Percentiles rank a stretch among this genome's conserved stretches.
These are phyloP conservation scores for Ophiocytium majus DNA, from an alignment of 352 stramenopile species.

Conservation along the genomic window DNA sequence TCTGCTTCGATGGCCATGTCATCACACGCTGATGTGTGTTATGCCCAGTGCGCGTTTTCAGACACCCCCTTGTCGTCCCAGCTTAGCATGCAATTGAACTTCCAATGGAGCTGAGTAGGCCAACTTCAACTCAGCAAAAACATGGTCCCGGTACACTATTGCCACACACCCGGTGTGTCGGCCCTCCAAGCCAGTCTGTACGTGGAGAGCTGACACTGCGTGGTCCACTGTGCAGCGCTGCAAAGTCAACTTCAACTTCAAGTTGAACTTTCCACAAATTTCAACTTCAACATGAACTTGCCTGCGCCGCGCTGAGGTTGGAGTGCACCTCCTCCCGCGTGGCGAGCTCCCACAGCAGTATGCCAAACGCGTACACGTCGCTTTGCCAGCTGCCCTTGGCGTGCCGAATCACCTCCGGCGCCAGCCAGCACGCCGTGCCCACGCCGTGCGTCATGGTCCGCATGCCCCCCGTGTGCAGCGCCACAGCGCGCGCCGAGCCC, in stretches of 20 bases:
- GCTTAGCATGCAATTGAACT: too few species aligned
- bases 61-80: too few species aligned
- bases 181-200: too few species aligned
- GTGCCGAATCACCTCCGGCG: constrained; percentile 75
- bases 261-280: background rate
- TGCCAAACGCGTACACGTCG: constrained; percentile 77
- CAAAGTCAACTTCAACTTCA: constrained; percentile 8
- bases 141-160: too few species aligned
- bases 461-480: constrained; percentile 61
- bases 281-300: background rate
- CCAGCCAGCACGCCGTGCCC: constrained; percentile 76
- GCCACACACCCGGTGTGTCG: too few species aligned
- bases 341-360: constrained; percentile 75
- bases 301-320: constrained; percentile 65
- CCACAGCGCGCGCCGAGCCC: constrained; percentile 67
- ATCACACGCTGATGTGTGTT: too few species aligned
- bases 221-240: too few species aligned
- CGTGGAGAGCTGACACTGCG: too few species aligned
- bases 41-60: too few species aligned
- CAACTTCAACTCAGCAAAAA: too few species aligned
- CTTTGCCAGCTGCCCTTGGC: constrained; percentile 68
- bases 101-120: too few species aligned
- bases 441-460: constrained; percentile 77
- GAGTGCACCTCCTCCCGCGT: constrained; percentile 74
- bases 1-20: too few species aligned